Base-by-base conservation (phyloP, 2,329 filamentous ascomycete genomes). In the Mycosphaerelloides madeirae region DNA sequence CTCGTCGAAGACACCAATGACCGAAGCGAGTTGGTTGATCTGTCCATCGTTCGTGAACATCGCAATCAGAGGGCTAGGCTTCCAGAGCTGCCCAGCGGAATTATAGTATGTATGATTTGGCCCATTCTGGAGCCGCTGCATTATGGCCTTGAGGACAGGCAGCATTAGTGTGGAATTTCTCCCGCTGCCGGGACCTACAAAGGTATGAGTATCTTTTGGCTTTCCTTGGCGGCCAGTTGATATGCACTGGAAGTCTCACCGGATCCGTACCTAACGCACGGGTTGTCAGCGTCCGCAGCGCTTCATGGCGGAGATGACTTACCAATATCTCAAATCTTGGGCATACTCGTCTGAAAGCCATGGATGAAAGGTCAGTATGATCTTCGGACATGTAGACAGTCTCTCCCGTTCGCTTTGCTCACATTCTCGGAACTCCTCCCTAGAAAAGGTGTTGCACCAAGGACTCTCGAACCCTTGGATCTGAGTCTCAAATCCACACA, bases 401-500 rank as follows among this genome's bases (percentile, higher is more conserved):
- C 22, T 25, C 22, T 9, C 9, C 9, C 9, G 5, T 9, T 6
- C 5, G 6, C 22, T 25, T 25, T 25, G 22, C 6, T 25, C 5
- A 25, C 22, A 25, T 9, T 25, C 22, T 5, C 22, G 66, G 20
- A 83, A 68, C 60, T 85, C 82, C 1, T 75, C 65, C 28, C 80
- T 68, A 2, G 74, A 81, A 50, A 83, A 79, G 16, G 81, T 66
- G 37, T 69, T 66, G 56, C 82, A 85, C 68, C 76, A 84, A 0
- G 79, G 77, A 7, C 78, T 81, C 13, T 49, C 54, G 1, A 63
- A 65, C 1, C 81, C 81, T 0, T 71, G 78, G 54, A 85, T 84
- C 57, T 85, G 81, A 2, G 75, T 79, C 58, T 85, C 82, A 49
- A 82, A 85, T 3, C 80, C 81, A 52, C 82, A 85, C 2, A 85